Evolutionary conservation across 352 stramenopile genomes (phyloP).

Genomic region (Phytopythium delawarense): DNA sequence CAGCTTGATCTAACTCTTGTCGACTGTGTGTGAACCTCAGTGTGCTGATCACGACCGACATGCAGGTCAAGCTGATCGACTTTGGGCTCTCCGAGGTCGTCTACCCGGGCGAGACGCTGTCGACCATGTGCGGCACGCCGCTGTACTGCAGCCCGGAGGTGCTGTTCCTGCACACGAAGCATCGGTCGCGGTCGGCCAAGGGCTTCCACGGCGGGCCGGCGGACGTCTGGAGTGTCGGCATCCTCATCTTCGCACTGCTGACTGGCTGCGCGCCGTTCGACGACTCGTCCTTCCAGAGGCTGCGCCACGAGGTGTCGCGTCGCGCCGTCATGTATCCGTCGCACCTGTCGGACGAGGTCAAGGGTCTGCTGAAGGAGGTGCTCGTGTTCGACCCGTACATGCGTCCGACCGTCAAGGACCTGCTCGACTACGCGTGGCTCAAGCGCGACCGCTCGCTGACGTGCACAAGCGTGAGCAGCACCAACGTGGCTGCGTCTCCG

Average conservation of each 20-base stretch:
- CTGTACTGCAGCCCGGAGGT: conserved; percentile 82
- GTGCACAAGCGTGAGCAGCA: conserved; percentile 3
- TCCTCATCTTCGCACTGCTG: conserved; percentile 80
- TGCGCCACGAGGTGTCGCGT: conserved; percentile 63
- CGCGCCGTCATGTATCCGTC: conserved; percentile 65
- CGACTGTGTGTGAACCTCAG: conserved; percentile 14
- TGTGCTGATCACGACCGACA: conserved; percentile 90
- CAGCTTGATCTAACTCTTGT: neutral
- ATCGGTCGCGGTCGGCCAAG: conserved; percentile 9
- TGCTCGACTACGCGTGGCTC: conserved; percentile 64
- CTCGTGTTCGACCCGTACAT: conserved; percentile 57
- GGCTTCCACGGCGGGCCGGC: conserved; percentile 60
- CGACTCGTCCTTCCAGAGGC: conserved; percentile 60
- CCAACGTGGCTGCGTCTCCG: neutral
- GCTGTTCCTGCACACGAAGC: conserved; percentile 52
- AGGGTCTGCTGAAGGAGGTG: conserved; percentile 62
- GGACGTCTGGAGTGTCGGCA: conserved; percentile 75
- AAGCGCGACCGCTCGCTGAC: conserved; percentile 12
- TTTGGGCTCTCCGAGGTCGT: conserved; percentile 92
- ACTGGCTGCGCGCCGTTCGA: conserved; percentile 80
- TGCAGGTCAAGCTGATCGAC: conserved; percentile 94
- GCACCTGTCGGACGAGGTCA: conserved; percentile 56
- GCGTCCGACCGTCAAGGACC: conserved; percentile 52
- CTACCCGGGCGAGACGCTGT: conserved; percentile 54
- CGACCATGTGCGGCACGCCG: conserved; percentile 75